Base-by-base conservation (phyloP, 2,329 filamentous ascomycete species). In the Fusarium sp. region DNA sequence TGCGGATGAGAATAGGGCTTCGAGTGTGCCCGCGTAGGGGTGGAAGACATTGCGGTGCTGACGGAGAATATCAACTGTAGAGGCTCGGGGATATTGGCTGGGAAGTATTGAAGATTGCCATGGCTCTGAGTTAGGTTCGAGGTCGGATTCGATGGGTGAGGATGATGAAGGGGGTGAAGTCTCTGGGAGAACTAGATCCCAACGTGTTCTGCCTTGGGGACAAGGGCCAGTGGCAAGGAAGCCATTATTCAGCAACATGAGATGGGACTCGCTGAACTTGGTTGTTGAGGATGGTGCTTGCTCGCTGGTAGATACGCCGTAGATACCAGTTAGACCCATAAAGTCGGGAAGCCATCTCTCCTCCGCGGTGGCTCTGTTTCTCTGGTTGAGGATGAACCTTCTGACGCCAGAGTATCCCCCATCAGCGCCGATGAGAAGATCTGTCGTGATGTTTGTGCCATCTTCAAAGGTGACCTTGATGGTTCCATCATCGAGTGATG, bases 131-230 rank as follows among this genome's bases (percentile, higher is more conserved):
- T 24, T 36, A 4, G 70, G 16, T 55, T 49, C 8, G 14, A 56
- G 24, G 14, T 35, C 14, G 8, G 40, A 22, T 29, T 68, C 22
- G 2, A 63, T 20, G 7, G 60, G 61, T 1, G 69, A 63, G n/a
- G 46, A 67, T 6, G 46, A 17, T 5, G 69, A 64, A 5, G 69
- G 72, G 3, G 72, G 61, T 8, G 70, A 55, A 5, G 49, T n/a
- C 16, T 78, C 74, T 0, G 73, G 75, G 20, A 78, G 55, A 16
- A 78, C 64, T n/a, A 78, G 64, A 33, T 78, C 76, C 77, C 77
- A 78, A 16, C 77, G 69, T 10, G 73, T 72, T 67, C 71, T 76
- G 24, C 64, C 62, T 6, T 64, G 62, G 2, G 69, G 68, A 38
- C 70, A 75, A 0, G 75, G 76, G 0, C 71, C 75, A 0, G 76